Base-by-base conservation (phyloP, 73 alveolate genomes). In the Vitrella brassicaformis region DNA sequence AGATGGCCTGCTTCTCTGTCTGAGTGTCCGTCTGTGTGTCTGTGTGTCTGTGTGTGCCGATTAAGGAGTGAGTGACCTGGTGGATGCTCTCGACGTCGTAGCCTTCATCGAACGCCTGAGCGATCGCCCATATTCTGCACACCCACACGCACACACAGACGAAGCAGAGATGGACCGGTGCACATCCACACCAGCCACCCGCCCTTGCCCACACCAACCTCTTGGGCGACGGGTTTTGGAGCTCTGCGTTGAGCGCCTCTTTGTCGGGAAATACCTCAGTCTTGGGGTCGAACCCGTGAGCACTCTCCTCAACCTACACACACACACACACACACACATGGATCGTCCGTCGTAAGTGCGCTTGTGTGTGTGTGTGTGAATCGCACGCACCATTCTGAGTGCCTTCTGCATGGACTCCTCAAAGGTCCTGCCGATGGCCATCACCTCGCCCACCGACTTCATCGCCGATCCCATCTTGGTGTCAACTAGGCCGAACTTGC, bases 371-470 rank as follows among this genome's bases (percentile, higher is more conserved):
- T n/a, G n/a, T n/a, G n/a, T n/a, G n/a, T n/a, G n/a, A n/a, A n/a
- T n/a, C n/a, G n/a, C 84, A 31, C 69, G 68, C 72, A 78, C 84
- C 84, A 78, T 78, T 39, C 84, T 78, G 68, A 78, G 70, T 18
- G 84, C 84, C 47, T 78, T 78, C 69, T 78, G 84, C 47, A 78
- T 78, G 66, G 78, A 30, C 73, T 78, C 84, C 84, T 76, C 84
- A 30, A 78, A 78, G 26, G 84, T 69, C 31, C 84, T 47, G 25
- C 78, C 84, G 31, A 78, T 78, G 31, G 84, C 78, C 84, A 78
- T 78, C 64, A 78, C 78, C 73, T 69, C 84, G 27, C 84, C 84
- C 67, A 78, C 84, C 30, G 69, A 30, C 70, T 78, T 68, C 84
- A 76, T 76, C 27, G 78, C 78, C 10, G 84, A 69, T 47, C 84